phyloP scores from a whole-genome alignment of 257 asterid species.

The Solanum pinnatisectum region DNA sequence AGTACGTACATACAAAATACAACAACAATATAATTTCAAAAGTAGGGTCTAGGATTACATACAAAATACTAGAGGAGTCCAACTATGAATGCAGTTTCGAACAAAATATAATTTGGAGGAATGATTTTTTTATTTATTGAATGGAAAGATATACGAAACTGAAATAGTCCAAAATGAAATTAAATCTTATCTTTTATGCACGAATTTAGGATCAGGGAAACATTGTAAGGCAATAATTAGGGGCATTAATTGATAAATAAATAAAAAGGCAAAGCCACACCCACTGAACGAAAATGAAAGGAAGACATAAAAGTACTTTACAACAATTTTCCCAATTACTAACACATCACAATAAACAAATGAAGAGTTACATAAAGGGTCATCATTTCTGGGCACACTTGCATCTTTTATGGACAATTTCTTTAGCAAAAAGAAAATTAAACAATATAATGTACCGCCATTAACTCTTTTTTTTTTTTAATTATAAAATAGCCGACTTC shows the following conservation, averaged over 20 bases:
- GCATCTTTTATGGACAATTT: conserved; percentile 22
- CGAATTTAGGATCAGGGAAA: neutral
- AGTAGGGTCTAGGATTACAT: too few relatives aligned
- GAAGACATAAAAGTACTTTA: conserved; percentile 47
- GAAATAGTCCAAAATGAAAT: neutral
- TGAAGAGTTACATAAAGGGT: conserved; percentile 26
- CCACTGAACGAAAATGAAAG: conserved; percentile 52
- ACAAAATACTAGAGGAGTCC: too few relatives aligned
- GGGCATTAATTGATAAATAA: conserved; percentile 8
- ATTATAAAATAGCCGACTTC: neutral
- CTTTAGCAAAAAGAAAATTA: neutral
- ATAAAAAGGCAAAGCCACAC: conserved; percentile 29
- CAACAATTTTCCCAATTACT: conserved; percentile 22
- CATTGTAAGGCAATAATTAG: neutral
- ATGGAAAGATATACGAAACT: neutral
- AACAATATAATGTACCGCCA: neutral
- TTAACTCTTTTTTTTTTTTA: neutral
- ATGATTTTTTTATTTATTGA: neutral
- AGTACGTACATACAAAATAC: neutral
- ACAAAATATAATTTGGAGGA: neutral
- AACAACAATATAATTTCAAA: too few relatives aligned
- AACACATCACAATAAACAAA: conserved; percentile 19
- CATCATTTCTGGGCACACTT: conserved; percentile 46
- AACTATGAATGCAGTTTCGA: neutral
- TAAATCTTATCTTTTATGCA: neutral